phyloP scores from a whole-genome alignment of 1,284 basidiomycete species.

The Tilletia walkeri region DNA sequence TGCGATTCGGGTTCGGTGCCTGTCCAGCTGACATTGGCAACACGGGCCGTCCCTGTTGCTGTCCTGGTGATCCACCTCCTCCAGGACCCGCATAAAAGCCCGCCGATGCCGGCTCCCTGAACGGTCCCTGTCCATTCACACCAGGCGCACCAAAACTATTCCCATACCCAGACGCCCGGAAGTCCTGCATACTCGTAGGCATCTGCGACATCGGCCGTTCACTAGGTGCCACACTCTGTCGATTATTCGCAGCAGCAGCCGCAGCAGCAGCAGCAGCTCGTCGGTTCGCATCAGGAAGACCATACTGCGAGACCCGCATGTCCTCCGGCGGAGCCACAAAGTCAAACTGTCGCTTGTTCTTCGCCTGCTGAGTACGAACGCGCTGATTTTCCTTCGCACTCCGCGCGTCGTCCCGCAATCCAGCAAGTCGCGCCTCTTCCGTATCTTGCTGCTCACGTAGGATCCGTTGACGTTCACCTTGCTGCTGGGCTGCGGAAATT shows the following conservation, averaged over 20 bases:
- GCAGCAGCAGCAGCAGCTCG: not conserved
- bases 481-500: not conserved
- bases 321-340: slow-evolving; percentile 3
- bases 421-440: not conserved
- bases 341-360: slow-evolving; percentile 13
- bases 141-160: slow-evolving; percentile 27
- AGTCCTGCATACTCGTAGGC: not conserved
- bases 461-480: slow-evolving; percentile 1
- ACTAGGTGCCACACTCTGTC: slow-evolving; percentile 5
- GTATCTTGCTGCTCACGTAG: not conserved
- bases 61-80: too few relatives aligned
- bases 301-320: slow-evolving; percentile 11
- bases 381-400: not conserved
- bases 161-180: not conserved
- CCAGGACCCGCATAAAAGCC: not conserved
- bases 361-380: not conserved
- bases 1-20: slow-evolving; percentile 59
- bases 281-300: not conserved
- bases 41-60: slow-evolving; percentile 53
- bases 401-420: slow-evolving; percentile 3
- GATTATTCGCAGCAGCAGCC: not conserved
- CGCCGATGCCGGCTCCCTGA: too few relatives aligned
- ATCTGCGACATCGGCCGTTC: slow-evolving; percentile 10
- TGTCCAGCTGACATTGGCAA: slow-evolving; percentile 44
- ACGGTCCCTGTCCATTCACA: slow-evolving; percentile 27